These are phyloP conservation scores for Chaetomidium leptoderma DNA, from an alignment of 495 filamentous ascomycete genomes.

Conservation along the genomic window DNA sequence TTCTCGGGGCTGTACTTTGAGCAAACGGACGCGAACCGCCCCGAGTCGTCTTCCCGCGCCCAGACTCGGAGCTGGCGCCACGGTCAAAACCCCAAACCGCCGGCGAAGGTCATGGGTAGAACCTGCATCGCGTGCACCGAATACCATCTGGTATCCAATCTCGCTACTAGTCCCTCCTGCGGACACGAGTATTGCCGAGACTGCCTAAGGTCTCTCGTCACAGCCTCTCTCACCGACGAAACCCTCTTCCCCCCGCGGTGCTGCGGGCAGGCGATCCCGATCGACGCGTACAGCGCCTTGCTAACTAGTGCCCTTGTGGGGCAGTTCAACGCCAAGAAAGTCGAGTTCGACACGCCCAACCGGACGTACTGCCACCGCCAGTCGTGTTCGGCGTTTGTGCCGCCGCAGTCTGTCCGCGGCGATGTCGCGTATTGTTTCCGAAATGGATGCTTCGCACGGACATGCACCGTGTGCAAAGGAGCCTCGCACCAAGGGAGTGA, in stretches of 20 bases:
- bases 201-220: constrained; percentile 44
- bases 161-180: constrained; percentile 29
- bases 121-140: constrained; percentile 14
- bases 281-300: constrained; percentile 30
- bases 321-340: constrained; percentile 36
- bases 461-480: constrained; percentile 48
- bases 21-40: neutral
- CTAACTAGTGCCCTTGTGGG: constrained; percentile 30
- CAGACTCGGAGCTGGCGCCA: constrained; percentile 8
- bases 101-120: neutral
- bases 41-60: constrained; percentile 12
- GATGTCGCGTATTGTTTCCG: constrained; percentile 40
- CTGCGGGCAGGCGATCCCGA: constrained; percentile 40
- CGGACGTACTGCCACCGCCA: constrained; percentile 46
- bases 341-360: constrained; percentile 45
- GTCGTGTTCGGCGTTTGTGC: constrained; percentile 46
- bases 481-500: constrained; percentile 35
- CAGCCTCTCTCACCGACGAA: constrained; percentile 42
- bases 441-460: constrained; percentile 30
- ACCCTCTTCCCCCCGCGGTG: constrained; percentile 52
- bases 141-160: neutral
- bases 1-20: neutral
- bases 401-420: constrained; percentile 25
- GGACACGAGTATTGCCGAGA: constrained; percentile 46
- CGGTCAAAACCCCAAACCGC: neutral